Evolutionary conservation across 2,329 filamentous ascomycete genomes (phyloP), one percentile per base, ranked within the genome.

Genomic region (Cladorrhinum sp.): DNA sequence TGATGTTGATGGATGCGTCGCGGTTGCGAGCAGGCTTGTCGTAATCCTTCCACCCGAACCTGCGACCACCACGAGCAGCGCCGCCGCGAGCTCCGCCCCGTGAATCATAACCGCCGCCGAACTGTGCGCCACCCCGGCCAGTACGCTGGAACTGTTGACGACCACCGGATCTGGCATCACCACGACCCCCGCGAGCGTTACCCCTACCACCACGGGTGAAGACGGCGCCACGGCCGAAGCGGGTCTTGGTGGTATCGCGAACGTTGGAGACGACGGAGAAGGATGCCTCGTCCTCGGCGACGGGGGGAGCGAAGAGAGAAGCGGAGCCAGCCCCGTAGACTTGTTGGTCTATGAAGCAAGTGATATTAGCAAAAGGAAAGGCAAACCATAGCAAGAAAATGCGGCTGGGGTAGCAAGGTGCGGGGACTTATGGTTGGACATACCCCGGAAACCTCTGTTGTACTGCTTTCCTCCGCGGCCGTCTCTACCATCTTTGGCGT

Each of bases 231-330:
- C 95, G 90, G 67, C 93, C 88, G 75, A 95, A 99, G 72, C 93
- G 85, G 59, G 89, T 85, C 81, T 96, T 95, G 66, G 87, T 83
- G 16, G 90, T 89, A 71, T 96, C 91, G 76, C 93, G 87, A 66
- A 89, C 90, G 78, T 96, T 96, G 81, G 96, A 96, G 74, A 99
- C 95, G 58, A 99, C 91, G 69, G 93, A 98, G 86, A 99, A 99
- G 66, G 90, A 92, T 63, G 92, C 92, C 78, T 99, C 95, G 77
- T 99, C 95, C 79, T 98, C 95, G 74, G 91, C 91, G 62, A 88
- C 85, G 72, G 96, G 92, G 63, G 96, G 89, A 65, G 92, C 91
- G 82, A 99, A 99, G 57, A 93, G 82, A 69, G 88, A 90, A 70
- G 86, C 91, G 72, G 90, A 87, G 70, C 92, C 92, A 65, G 93